Evolutionary conservation across 768 basidiomycete species (phyloP).

Genomic region (Crassisporium funariophilum): DNA sequence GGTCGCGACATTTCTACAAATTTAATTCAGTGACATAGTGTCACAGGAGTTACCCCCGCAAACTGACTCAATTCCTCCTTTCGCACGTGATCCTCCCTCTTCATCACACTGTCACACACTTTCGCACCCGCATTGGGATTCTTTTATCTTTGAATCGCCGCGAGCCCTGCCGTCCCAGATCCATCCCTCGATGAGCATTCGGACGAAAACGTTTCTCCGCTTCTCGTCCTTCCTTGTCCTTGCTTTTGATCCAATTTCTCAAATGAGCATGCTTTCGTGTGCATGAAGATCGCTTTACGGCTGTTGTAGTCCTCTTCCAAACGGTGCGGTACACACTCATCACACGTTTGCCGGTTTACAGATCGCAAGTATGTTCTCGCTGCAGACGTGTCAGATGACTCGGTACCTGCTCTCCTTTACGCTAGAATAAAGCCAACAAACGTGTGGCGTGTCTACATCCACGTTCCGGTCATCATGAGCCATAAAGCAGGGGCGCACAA

Average conservation of each 20-base stretch:
- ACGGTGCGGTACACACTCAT: too few species aligned
- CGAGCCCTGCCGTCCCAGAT: not conserved
- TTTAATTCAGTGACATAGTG: slow-evolving; percentile 33
- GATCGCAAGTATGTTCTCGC: slow-evolving; percentile 11
- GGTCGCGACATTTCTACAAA: slow-evolving; percentile 43
- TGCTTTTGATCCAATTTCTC: too few species aligned
- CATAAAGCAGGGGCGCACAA: not conserved
- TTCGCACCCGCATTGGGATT: not conserved
- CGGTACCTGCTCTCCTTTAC: slow-evolving; percentile 9
- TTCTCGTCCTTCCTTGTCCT: too few species aligned
- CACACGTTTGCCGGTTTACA: slow-evolving; percentile 32
- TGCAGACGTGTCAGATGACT: slow-evolving; percentile 17
- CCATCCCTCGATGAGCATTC: too few species aligned
- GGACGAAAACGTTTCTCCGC: too few species aligned
- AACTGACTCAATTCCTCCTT: slow-evolving; percentile 22
- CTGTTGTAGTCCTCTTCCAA: not conserved
- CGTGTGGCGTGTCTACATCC: slow-evolving; percentile 29
- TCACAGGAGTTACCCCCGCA: slow-evolving; percentile 26
- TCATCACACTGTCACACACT: not conserved
- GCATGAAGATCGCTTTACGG: not conserved
- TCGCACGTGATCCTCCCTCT: slow-evolving; percentile 11
- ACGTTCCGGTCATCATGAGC: not conserved
- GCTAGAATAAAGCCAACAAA: slow-evolving; percentile 11
- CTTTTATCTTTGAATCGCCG: not conserved
- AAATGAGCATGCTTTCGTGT: slow-evolving; percentile 4